A percentile compares a stretch with the other conserved stretches of the same genome.
Conservation (phyloP, 176 grass and related monocot genomes). For the Carex littledalei region DNA sequence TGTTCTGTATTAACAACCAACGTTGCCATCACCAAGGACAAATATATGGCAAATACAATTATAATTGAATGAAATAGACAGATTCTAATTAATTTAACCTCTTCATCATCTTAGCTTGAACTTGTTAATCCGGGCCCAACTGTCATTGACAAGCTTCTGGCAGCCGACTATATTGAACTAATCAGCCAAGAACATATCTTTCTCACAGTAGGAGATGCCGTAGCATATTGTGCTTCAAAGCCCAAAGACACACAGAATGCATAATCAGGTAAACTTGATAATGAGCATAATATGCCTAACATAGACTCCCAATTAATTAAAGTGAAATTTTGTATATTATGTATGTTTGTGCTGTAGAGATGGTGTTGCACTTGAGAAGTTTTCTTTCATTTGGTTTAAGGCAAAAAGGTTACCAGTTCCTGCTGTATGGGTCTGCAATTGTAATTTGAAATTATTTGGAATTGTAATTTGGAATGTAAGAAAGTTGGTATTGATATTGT, state of each 20-base stretch:
- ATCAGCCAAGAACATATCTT: slow-evolving; percentile 62
- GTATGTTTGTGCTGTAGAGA: background rate
- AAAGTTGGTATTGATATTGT: background rate
- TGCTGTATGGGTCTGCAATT: background rate
- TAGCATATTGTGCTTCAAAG: slow-evolving; percentile 49
- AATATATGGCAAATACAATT: background rate
- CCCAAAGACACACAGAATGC: slow-evolving; percentile 6
- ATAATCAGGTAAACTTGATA: background rate
- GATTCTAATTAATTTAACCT: background rate
- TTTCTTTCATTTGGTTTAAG: background rate
- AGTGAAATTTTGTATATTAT: background rate
- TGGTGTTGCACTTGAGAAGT: background rate
- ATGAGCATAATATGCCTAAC: background rate
- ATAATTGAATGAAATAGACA: background rate
- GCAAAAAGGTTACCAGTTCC: background rate
- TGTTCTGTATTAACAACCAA: background rate
- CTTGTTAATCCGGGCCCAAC: slow-evolving; percentile 45
- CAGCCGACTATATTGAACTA: slow-evolving; percentile 34
- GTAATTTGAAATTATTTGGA: background rate
- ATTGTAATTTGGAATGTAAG: background rate
- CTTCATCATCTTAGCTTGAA: slow-evolving; percentile 36
- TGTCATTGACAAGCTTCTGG: slow-evolving; percentile 57
- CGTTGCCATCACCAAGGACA: background rate
- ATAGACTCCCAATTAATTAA: background rate
- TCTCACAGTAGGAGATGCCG: slow-evolving; percentile 48